Conservation (phyloP, 2,329 filamentous ascomycete genomes). For the Akanthomyces uredinophilus region DNA sequence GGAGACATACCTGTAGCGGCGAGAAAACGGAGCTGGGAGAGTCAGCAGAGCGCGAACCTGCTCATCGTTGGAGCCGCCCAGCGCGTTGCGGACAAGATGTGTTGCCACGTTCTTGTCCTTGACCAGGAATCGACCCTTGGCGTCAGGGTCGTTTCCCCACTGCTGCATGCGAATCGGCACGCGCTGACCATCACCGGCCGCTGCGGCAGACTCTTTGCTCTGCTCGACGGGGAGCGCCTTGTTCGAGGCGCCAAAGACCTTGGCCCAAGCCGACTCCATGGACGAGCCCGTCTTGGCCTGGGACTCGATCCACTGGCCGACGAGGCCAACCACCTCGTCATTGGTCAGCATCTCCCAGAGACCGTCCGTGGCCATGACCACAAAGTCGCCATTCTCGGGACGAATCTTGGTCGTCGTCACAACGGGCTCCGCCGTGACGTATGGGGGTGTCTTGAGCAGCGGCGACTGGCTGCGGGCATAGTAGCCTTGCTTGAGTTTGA, state of each 20-base stretch:
- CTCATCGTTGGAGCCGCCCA: constrained; percentile 89
- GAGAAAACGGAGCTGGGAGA: constrained; percentile 82
- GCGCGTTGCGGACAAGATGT: constrained; percentile 88
- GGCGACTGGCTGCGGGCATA: constrained; percentile 77
- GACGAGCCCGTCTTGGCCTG: constrained; percentile 46
- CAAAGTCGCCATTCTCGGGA: constrained; percentile 85
- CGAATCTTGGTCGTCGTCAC: constrained; percentile 90
- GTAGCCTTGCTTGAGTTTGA: constrained; percentile 76
- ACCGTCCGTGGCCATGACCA: constrained; percentile 94
- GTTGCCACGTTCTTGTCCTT: constrained; percentile 96
- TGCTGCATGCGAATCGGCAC: constrained; percentile 85
- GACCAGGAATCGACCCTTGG: constrained; percentile 80
- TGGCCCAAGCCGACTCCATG: constrained; percentile 64
- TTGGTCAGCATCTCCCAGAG: constrained; percentile 99
- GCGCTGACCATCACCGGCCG: constrained; percentile 63
- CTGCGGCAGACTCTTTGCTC: constrained; percentile 31
- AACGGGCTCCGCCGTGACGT: constrained; percentile 93
- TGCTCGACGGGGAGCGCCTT: constrained; percentile 72
- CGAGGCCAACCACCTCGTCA: constrained; percentile 92
- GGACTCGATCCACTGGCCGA: constrained; percentile 92
- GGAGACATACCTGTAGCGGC: constrained; percentile 69
- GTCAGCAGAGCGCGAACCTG: constrained; percentile 91
- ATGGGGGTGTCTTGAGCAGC: constrained; percentile 83
- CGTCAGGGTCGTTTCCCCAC: constrained; percentile 74
- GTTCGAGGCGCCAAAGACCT: constrained; percentile 48